Base-by-base conservation (phyloP, 2,329 filamentous ascomycete species). In the Penicillium sp. region DNA sequence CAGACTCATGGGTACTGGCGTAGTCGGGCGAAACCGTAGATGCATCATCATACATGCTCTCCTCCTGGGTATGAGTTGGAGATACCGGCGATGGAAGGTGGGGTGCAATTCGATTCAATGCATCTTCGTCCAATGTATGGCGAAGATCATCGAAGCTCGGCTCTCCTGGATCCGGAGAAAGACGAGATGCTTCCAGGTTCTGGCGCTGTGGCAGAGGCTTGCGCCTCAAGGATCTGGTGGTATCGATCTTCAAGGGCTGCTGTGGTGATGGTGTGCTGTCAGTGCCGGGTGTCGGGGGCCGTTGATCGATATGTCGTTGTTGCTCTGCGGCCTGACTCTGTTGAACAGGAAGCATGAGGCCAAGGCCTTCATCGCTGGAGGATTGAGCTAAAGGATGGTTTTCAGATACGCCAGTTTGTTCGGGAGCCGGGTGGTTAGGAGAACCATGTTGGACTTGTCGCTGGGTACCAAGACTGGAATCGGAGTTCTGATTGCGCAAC, bases 1-100 rank as follows among this genome's bases (percentile, higher is more conserved):
- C 67, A n/a, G 84, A 86, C 37, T 76, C 80, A 26, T 77, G 79
- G 18, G 86, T 88, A 71, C 89, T 94, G 6, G 89, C 88, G 73
- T 93, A 93, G 69, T 93, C 89, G 0, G 90, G 89, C 23, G 87
- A 88, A 11, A 80, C 79, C 5, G 83, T 83, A 7, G 87, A 87
- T 29, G 79, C 81, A 29, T 82, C 80, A 54, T 56, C 50, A 14
- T 89, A 87, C 55, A 72, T 65, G 54, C 74, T 74, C 48, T 74
- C 75, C 19, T 74, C 73, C 47, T 76, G 73, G 11, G 61, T 61
- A 24, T 48, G 57, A 10, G 49, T 57, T 29, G 66, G 60, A 37
- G 64, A 67, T 7, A 59, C 52, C 5, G 69, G 67, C 3, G 69
- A 70, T 46, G 64, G 56, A 26, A 66, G 63, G 26, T 63, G 67